Percentiles rank a stretch among this genome's conserved stretches.
phyloP scores from a whole-genome alignment of 2,329 filamentous ascomycete species.

The Pseudogymnoascus sp. region DNA sequence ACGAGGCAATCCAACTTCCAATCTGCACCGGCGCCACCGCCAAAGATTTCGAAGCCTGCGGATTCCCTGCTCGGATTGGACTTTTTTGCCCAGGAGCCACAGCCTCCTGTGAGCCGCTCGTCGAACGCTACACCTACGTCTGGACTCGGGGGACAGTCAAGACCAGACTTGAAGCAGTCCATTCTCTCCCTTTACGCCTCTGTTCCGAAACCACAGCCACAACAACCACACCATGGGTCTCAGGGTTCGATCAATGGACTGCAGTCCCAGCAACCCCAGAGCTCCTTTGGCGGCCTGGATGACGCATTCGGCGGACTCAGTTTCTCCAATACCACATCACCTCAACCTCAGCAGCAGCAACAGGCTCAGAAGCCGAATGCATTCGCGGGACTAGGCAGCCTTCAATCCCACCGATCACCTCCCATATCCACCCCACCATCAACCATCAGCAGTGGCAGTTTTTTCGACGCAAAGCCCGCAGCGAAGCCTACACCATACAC shows the following conservation, averaged over 20 bases:
- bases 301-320: slow-evolving; percentile 72
- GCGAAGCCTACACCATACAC: slow-evolving; percentile 29
- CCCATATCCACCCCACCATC: slow-evolving; percentile 39
- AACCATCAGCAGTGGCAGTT: slow-evolving; percentile 55
- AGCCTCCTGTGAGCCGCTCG: slow-evolving; percentile 67
- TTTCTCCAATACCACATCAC: slow-evolving; percentile 45
- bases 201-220: slow-evolving; percentile 65
- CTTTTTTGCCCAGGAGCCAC: slow-evolving; percentile 67
- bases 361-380: slow-evolving; percentile 33
- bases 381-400: slow-evolving; percentile 40
- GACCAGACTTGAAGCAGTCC: slow-evolving; percentile 92
- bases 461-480: slow-evolving; percentile 67
- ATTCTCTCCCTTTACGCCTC: slow-evolving; percentile 92
- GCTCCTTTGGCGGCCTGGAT: slow-evolving; percentile 48
- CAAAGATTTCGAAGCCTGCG: slow-evolving; percentile 60
- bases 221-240: slow-evolving; percentile 44
- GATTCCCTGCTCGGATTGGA: slow-evolving; percentile 89
- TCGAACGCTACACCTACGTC: slow-evolving; percentile 66
- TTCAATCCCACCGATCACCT: slow-evolving; percentile 32
- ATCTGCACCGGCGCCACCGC: slow-evolving; percentile 56
- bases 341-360: slow-evolving; percentile 27
- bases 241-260: slow-evolving; percentile 60
- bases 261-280: slow-evolving; percentile 41
- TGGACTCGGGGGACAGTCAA: slow-evolving; percentile 55
- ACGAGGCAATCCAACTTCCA: slow-evolving; percentile 47